Evolutionary conservation across 352 stramenopile species (phyloP), one percentile per base, ranked within the genome.

Genomic region (Halophytophthora polymorphica): DNA sequence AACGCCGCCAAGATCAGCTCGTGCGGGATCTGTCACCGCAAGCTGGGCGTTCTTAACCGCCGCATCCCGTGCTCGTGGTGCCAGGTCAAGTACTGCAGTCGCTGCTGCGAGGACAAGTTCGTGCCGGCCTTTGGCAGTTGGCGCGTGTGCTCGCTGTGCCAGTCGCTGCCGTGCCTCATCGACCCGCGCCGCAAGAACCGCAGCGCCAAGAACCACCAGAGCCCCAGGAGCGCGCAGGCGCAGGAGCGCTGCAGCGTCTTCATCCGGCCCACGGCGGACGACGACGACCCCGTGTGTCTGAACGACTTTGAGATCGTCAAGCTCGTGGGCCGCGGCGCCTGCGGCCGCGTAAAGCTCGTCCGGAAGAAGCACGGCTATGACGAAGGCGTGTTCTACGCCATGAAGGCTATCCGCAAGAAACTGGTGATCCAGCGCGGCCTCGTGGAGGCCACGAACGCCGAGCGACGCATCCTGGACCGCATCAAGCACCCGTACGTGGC

Each of bases 401-500:
- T 94, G 77, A 94, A 94, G 64, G 80, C 71, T 12, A 88, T 94
- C 29, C 72, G 85, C 53, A 97, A 97, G 70, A 84, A 86, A 54
- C 67, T 92, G 1, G 74, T 97, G 42, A 90, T 93, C 39, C 71
- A 83, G 50, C 87, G 86, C 10, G 82, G 80, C 0, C 83, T 96
- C 0, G 84, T 97, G n/a, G 85, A 96, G 61, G 83, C 88, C 18
- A 97, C 90, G 1, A 97, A 95, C 43, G 82, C 86, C 12, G 90
- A 97, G 65, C 72, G 89, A 5, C 73, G 83, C 10, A 96, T 97
- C 64, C 56, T 97, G 10, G 69, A 91, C 40, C 64, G 76, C 8
- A 97, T 98, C 35, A 96, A 97, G 45, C 96, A 99, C 64, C 94
- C 95, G 25, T 99, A 99, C 70, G 95, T 99, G 49, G 95, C 98